A percentile compares a stretch with the other conserved stretches of the same genome.
Conservation (phyloP, 2,329 filamentous ascomycete species). For the Aureobasidium vineae region DNA sequence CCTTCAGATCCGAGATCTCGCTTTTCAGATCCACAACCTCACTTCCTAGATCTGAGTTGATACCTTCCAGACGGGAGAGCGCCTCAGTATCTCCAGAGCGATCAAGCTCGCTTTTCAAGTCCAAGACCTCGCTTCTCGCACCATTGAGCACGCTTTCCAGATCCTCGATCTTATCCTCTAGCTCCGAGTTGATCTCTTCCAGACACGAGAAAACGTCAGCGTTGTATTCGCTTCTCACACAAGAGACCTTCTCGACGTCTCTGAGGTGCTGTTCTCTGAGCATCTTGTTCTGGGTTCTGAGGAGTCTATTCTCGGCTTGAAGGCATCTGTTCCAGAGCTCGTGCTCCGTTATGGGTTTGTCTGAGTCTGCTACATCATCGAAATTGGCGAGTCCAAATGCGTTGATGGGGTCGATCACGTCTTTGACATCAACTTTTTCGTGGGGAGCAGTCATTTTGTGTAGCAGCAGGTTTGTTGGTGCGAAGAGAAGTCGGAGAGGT, state of each 20-base stretch:
- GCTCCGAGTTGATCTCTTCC: not conserved
- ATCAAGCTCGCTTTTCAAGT: not conserved
- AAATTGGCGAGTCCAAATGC: not conserved
- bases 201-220: too few relatives aligned
- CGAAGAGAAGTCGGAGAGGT: not conserved
- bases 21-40: too few relatives aligned
- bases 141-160: too few relatives aligned
- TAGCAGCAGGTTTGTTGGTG: not conserved
- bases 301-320: not conserved
- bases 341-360: too few relatives aligned
- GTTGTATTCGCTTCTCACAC: not conserved
- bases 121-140: not conserved
- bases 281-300: not conserved
- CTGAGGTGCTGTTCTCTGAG: not conserved
- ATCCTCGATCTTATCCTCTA: not conserved
- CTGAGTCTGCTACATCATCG: too few relatives aligned
- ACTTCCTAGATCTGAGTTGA: too few relatives aligned
- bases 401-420: not conserved
- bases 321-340: not conserved
- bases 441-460: not conserved
- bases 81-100: too few relatives aligned
- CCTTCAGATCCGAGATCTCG: too few relatives aligned
- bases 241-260: not conserved
- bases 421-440: not conserved
- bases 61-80: too few relatives aligned